phyloP scores from a whole-genome alignment of 345 rosid species.

The Eutrema heterophyllum region DNA sequence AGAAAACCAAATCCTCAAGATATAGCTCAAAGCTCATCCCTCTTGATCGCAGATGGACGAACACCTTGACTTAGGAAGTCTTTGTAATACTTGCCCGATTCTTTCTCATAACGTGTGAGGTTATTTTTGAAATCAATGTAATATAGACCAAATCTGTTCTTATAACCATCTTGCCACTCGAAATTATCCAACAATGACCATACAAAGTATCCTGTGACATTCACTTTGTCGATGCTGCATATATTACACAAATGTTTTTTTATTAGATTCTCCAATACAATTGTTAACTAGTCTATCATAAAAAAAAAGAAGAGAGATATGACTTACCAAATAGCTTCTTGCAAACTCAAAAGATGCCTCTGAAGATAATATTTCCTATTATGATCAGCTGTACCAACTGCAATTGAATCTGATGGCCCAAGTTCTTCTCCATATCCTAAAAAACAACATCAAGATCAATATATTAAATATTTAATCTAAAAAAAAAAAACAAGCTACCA shows the following conservation, averaged over 20 bases:
- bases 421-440: slow-evolving; percentile 14
- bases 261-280: background rate
- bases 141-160: slow-evolving; percentile 4
- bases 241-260: background rate
- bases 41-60: background rate
- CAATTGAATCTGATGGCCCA: background rate
- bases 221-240: slow-evolving; percentile 2
- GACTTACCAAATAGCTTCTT: slow-evolving; percentile 20
- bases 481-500: no score
- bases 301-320: no score
- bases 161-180: slow-evolving; percentile 20
- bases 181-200: slow-evolving; percentile 25
- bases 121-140: slow-evolving; percentile 1
- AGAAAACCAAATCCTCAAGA: background rate
- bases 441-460: background rate
- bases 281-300: background rate
- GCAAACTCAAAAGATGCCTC: slow-evolving; percentile 8
- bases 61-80: slow-evolving; percentile 5
- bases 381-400: background rate
- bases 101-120: slow-evolving; percentile 2
- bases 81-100: background rate
- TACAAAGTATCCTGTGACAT: slow-evolving; percentile 12
- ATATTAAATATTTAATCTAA: background rate
- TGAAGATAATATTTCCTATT: slow-evolving; percentile 15
- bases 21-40: background rate